A percentile compares a stretch with the other conserved stretches of the same genome.
These are phyloP conservation scores for Termitomyces sp. DNA, from an alignment of 768 basidiomycete species.

Conservation along the genomic window DNA sequence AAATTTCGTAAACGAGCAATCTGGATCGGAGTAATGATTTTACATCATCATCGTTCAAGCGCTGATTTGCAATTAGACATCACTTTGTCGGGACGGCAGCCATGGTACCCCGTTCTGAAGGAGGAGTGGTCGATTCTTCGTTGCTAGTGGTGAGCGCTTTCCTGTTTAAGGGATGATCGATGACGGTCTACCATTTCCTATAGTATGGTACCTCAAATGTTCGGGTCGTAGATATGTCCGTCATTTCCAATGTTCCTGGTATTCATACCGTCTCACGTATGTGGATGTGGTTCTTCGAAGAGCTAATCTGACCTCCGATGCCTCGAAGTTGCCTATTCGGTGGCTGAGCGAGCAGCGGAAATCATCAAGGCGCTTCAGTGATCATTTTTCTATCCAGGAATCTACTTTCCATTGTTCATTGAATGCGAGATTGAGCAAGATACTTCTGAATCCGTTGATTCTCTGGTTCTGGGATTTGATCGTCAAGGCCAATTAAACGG, in stretches of 20 bases:
- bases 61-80: constrained; percentile 6
- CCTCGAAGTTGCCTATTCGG: constrained; percentile 12
- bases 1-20: constrained; percentile 10
- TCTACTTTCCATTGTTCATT: background rate
- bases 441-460: background rate
- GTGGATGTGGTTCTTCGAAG: background rate
- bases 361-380: constrained; percentile 5
- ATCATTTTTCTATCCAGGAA: background rate
- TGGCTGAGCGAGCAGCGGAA: constrained; percentile 15
- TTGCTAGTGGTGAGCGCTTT: background rate
- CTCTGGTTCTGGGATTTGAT: too few relatives aligned
- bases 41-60: background rate
- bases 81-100: constrained; percentile 19
- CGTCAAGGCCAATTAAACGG: too few relatives aligned
- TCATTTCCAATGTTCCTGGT: constrained; percentile 14
- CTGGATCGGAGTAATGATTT: constrained; percentile 14
- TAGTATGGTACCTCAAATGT: constrained; percentile 18
- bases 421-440: background rate
- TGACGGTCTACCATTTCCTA: background rate
- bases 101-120: constrained; percentile 16
- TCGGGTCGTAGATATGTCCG: constrained; percentile 13
- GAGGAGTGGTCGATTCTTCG: constrained; percentile 15
- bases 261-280: constrained; percentile 18
- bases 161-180: background rate
- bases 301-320: background rate